Evolutionary conservation across 805 yeast genomes (phyloP), one percentile per base, ranked within the genome.

Genomic region (Nakazawaea ishiwadae): DNA sequence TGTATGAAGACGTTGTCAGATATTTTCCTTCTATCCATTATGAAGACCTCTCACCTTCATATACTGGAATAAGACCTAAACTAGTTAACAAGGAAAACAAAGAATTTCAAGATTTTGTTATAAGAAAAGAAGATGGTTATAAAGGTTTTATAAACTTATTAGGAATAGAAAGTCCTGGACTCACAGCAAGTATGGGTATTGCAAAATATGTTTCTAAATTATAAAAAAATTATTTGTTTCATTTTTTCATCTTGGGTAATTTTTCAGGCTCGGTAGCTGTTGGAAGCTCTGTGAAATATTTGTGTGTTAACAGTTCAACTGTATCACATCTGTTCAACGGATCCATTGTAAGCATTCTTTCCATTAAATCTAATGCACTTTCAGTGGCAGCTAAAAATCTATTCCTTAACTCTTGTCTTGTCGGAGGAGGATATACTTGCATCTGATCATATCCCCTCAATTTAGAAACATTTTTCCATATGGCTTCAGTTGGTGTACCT

Each of bases 401-500:
- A 48, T 79, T 82, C 52, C 95, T 71, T 44, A 89, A 65, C 60
- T 90, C 97, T 42, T 73, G 79, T 48, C 86, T 68, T 0, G 89
- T 73, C 0, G 97, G 97, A 12, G 81, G 80, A 3, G 97, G 96
- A 55, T 85, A 90, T 20, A 80, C 75, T 32, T 77, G 76, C 48
- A 85, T 64, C 28, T 86, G 77, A 52, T 83, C 78, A 57, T 86
- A 93, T 20, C 77, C 69, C 0, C 96, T 93, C 38, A 93, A 70
- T 45, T 75, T 69, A 1, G 90, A 75, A 2, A 91, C 95, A 36
- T 88, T 85, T 0, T 96, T 95, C 99, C 99, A 93, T 2, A 69
- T 79, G 24, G 73, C 79, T 50, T 90, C 96, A 0, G 95, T 85
- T 4, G 99, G 99, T 0, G 99, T 90, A 0, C 99, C 99, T 44